Evolutionary conservation across 352 stramenopile genomes (phyloP), one percentile per base, ranked within the genome.

Genomic region (Plasmopara muralis): DNA sequence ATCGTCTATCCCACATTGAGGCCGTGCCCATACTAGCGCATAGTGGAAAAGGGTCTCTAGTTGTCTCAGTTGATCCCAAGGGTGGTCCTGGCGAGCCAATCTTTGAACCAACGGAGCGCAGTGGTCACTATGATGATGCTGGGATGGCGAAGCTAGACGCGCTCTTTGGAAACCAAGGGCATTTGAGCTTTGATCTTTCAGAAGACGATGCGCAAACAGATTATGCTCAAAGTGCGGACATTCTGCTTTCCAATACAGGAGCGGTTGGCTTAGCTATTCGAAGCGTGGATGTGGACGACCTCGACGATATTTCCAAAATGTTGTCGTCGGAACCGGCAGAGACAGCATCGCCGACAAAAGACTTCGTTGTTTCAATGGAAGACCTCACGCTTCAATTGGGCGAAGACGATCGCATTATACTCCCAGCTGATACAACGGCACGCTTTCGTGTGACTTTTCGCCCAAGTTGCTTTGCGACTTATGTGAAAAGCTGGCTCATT

Each of bases 1-100:
- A 83, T 42, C 57, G 75, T 37, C 64, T 88, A n/a, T 79, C 77
- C 2, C 77, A 88, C 46, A 74, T 88, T 20, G 77, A 88, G 44
- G 51, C 64, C 10, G 39, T 86, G 6, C 18, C 30, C 2, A 39
- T 88, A 15, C 14, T 56, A 25, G 77, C 70, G 6, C 50, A 41
- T 2, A 84, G 72, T 55, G 77, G 71, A 0, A 60, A 68, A 54
- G 77, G 73, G 4, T 52, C 48, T 2, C 43, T 87, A 8, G 43
- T 42, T 0, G 8, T 84, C 5, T 31, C 30, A 28, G 35, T 67
- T 39, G 39, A 61, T 16, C 8, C 28, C 25, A 5, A 40, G 29
- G 15, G 3, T 41, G 40, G 30, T 28, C 31, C 10, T 14, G 25
- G n/a, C 13, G 55, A 44, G 7, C 4, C 37, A 28, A 29, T 25